phyloP scores from a whole-genome alignment of 2,329 filamentous ascomycete genomes.

The Pseudogymnoascus sp. region DNA sequence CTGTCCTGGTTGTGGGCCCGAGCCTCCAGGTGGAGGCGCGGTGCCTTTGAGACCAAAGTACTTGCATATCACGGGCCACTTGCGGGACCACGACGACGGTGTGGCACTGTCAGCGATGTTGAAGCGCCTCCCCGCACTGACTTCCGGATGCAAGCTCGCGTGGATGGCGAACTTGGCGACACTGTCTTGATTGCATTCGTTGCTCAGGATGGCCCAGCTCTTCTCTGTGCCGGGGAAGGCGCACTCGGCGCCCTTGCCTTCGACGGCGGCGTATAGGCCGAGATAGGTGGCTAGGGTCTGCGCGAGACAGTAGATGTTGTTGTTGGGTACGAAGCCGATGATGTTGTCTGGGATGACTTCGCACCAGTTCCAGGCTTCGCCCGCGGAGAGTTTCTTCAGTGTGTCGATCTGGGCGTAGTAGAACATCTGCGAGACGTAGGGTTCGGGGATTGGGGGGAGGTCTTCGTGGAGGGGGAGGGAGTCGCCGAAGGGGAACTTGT shows the following conservation, averaged over 20 bases:
- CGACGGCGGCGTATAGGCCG: conserved; percentile 28
- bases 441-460: conserved; percentile 33
- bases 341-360: conserved; percentile 38
- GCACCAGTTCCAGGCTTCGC: conserved; percentile 36
- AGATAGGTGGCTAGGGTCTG: conserved; percentile 34
- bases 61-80: conserved; percentile 38
- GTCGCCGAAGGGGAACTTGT: conserved; percentile 18
- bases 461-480: conserved; percentile 32
- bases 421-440: conserved; percentile 36
- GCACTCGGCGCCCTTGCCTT: conserved; percentile 30
- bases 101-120: conserved; percentile 35
- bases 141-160: conserved; percentile 33
- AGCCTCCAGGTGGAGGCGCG: conserved; percentile 22
- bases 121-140: conserved; percentile 31
- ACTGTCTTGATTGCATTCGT: conserved; percentile 30
- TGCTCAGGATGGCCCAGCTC: conserved; percentile 29
- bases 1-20: conserved; percentile 26
- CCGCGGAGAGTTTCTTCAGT: conserved; percentile 26
- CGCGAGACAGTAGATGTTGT: conserved; percentile 35
- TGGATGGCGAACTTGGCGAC: conserved; percentile 34
- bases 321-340: conserved; percentile 35
- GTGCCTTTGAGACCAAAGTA: conserved; percentile 39
- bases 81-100: conserved; percentile 32
- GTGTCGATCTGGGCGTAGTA: conserved; percentile 39
- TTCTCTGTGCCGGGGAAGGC: conserved; percentile 30